Percentiles rank a stretch among this genome's conserved stretches.
These are phyloP conservation scores for Crithidia bombi DNA, from an alignment of 208 protist species.

Conservation along the genomic window DNA sequence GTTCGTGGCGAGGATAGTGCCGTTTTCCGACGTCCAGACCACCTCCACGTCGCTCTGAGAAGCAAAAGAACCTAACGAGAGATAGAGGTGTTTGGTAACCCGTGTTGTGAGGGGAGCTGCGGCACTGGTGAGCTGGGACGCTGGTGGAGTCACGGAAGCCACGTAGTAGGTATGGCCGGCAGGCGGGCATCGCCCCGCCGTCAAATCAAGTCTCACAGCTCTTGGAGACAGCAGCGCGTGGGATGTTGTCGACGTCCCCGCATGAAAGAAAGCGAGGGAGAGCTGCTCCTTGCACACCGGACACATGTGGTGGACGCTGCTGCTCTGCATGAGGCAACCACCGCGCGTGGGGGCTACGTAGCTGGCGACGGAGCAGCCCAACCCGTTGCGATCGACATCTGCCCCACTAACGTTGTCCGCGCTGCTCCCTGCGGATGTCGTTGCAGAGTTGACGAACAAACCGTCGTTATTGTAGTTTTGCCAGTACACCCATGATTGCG, in stretches of 20 bases:
- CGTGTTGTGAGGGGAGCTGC: background rate
- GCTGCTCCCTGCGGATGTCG: background rate
- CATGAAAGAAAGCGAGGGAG: conserved; percentile 40
- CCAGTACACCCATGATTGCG: conserved; percentile 50
- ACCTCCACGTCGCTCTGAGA: conserved; percentile 42
- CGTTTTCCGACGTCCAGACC: conserved; percentile 33
- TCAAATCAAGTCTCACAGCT: conserved; percentile 19
- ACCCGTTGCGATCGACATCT: background rate
- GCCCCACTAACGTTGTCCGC: background rate
- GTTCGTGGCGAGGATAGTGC: conserved; percentile 19
- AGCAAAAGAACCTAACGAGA: conserved; percentile 38
- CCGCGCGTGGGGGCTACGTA: conserved; percentile 46
- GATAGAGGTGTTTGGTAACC: conserved; percentile 12
- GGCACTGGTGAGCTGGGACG: background rate
- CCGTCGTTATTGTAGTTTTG: conserved; percentile 7
- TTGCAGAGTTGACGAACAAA: background rate
- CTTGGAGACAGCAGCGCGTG: conserved; percentile 1
- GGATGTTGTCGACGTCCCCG: conserved; percentile 19
- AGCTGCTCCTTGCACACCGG: conserved; percentile 63
- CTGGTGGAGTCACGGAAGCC: no score
- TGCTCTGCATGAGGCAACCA: conserved; percentile 64
- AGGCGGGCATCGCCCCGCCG: conserved; percentile 47
- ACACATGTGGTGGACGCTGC: conserved; percentile 52
- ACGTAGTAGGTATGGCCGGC: conserved; percentile 36
- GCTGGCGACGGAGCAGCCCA: conserved; percentile 62